A percentile compares a stretch with the other conserved stretches of the same genome.
phyloP scores from a whole-genome alignment of 352 stramenopile genomes.

The Globisporangium radiosum region DNA sequence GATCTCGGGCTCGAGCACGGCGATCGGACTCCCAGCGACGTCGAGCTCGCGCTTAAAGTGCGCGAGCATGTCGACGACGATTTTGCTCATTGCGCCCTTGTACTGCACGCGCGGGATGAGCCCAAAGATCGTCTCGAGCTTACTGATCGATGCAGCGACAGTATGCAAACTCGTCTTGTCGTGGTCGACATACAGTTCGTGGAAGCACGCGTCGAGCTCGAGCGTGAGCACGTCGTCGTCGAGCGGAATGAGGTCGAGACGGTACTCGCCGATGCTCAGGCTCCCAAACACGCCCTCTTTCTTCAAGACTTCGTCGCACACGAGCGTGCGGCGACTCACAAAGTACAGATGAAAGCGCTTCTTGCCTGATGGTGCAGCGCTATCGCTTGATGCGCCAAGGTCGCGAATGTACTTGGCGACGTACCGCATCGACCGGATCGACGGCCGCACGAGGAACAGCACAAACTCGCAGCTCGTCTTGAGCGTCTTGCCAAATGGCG shows the following conservation, averaged over 20 bases:
- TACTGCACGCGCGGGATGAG: slow-evolving; percentile 93
- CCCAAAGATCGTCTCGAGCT: slow-evolving; percentile 91
- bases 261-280: slow-evolving; percentile 86
- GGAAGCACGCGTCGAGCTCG: slow-evolving; percentile 87
- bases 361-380: slow-evolving; percentile 28
- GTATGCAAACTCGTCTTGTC: slow-evolving; percentile 88
- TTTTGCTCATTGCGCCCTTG: slow-evolving; percentile 87
- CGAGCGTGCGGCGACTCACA: slow-evolving; percentile 85
- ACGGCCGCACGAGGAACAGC: slow-evolving; percentile 85
- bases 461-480: slow-evolving; percentile 84
- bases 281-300: slow-evolving; percentile 86
- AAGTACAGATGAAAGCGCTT: slow-evolving; percentile 88
- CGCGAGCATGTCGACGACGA: slow-evolving; percentile 90
- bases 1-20: slow-evolving; percentile 82
- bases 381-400: slow-evolving; percentile 16
- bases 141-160: slow-evolving; percentile 85
- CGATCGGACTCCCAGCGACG: slow-evolving; percentile 67
- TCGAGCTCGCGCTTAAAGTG: slow-evolving; percentile 91
- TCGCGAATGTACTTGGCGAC: slow-evolving; percentile 77
- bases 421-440: slow-evolving; percentile 65
- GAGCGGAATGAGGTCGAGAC: slow-evolving; percentile 93
- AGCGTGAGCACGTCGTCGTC: slow-evolving; percentile 94
- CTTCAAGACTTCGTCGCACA: slow-evolving; percentile 89
- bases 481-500: slow-evolving; percentile 72
- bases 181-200: slow-evolving; percentile 83